A percentile compares a stretch with the other conserved stretches of the same genome.
Conservation (phyloP, 2,329 filamentous ascomycete species). For the Ceratocystis ficicola region DNA sequence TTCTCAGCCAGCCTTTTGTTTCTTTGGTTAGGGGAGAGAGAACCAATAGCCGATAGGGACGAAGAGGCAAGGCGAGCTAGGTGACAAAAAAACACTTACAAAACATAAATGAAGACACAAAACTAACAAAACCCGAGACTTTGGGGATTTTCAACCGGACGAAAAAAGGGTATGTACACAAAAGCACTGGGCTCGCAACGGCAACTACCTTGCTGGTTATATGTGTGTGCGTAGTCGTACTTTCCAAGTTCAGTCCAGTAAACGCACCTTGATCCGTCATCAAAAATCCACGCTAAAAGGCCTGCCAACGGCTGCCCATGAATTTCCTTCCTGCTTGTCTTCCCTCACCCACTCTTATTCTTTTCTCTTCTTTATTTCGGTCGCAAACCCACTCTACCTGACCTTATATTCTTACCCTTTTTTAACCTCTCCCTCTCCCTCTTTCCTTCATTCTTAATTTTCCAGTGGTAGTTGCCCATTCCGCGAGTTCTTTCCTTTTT, state of each 20-base stretch:
- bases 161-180: background rate
- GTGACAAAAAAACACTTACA: background rate
- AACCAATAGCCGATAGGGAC: no score
- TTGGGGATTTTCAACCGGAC: background rate
- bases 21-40: no score
- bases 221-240: slow-evolving; percentile 1
- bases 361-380: slow-evolving; percentile 3
- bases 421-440: background rate
- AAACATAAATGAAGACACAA: background rate
- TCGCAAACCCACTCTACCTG: background rate
- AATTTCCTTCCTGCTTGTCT: slow-evolving; percentile 3
- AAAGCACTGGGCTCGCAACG: slow-evolving; percentile 10
- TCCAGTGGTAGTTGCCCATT: background rate
- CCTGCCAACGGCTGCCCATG: background rate
- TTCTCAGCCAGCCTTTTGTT: no score
- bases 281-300: slow-evolving; percentile 10
- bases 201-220: slow-evolving; percentile 7
- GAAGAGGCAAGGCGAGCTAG: no score
- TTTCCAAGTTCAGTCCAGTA: slow-evolving; percentile 7
- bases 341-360: background rate
- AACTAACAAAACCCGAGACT: background rate
- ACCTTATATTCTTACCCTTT: background rate
- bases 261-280: slow-evolving; percentile 9
- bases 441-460: background rate
- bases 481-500: background rate